Conservation (phyloP, 78 protist genomes). For the Tieghemostelium lacteum region DNA sequence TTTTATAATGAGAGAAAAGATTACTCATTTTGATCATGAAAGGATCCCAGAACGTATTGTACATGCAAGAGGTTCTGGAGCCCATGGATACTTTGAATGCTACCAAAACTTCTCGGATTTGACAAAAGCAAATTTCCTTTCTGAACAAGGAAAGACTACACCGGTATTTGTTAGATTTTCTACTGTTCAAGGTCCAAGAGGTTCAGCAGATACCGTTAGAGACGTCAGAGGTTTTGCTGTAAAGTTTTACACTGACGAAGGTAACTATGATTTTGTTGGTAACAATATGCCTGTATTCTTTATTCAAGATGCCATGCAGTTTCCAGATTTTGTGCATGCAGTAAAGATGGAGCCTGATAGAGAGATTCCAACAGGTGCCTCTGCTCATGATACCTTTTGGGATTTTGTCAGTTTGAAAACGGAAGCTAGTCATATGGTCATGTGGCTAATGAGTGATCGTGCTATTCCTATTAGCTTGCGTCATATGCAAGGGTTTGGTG, state of each 20-base stretch:
- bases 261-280: conserved; percentile 79
- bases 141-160: conserved; percentile 1
- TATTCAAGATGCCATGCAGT: conserved; percentile 68
- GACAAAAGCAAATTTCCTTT: conserved; percentile 12
- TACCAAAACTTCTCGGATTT: background rate
- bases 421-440: conserved; percentile 73
- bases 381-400: conserved; percentile 64
- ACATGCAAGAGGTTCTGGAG: conserved; percentile 68
- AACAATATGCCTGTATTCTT: conserved; percentile 84
- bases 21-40: conserved; percentile 63
- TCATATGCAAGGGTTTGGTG: conserved; percentile 70
- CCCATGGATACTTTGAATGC: conserved; percentile 37
- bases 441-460: conserved; percentile 63
- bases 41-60: conserved; percentile 66
- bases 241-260: conserved; percentile 85
- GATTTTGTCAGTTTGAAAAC: conserved; percentile 71
- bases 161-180: conserved; percentile 76
- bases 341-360: conserved; percentile 49
- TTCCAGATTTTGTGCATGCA: conserved; percentile 71
- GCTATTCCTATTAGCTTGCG: conserved; percentile 68
- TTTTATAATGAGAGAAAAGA: conserved; percentile 29
- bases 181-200: conserved; percentile 69
- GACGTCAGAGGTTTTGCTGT: conserved; percentile 82
- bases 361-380: conserved; percentile 17
- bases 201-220: conserved; percentile 79